Percentiles rank a stretch among this genome's conserved stretches.
Evolutionary conservation across 805 yeast genomes (phyloP).

Genomic region (Wickerhamomyces subpelliculosus): DNA sequence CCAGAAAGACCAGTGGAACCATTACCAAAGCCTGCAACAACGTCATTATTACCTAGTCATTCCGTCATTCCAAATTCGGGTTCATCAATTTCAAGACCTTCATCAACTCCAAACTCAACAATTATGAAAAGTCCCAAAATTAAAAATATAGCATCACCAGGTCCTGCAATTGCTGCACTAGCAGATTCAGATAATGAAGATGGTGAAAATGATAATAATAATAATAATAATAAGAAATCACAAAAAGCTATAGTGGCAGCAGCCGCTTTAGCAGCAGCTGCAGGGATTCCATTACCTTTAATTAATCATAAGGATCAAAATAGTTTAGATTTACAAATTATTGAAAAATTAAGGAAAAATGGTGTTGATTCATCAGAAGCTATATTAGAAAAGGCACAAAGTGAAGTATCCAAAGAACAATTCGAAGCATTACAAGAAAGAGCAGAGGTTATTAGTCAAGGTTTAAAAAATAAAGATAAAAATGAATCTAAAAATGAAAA

Average conservation of each 20-base stretch:
- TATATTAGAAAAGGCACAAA: slow-evolving; percentile 2
- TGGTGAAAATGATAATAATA: slow-evolving; percentile 14
- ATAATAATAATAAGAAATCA: no score
- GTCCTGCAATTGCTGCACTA: slow-evolving; percentile 39
- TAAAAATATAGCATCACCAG: slow-evolving; percentile 31
- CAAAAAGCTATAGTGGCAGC: slow-evolving; percentile 66
- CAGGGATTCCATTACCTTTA: slow-evolving; percentile 64
- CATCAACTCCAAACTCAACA: slow-evolving; percentile 9
- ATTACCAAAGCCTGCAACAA: slow-evolving; percentile 12
- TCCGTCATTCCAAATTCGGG: not conserved
- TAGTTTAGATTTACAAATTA: slow-evolving; percentile 7
- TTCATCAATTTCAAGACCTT: slow-evolving; percentile 3
- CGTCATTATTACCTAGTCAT: not conserved
- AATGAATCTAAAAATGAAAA: no score
- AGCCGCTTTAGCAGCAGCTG: slow-evolving; percentile 79
- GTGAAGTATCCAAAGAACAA: slow-evolving; percentile 2
- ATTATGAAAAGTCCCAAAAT: slow-evolving; percentile 10
- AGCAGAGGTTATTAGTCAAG: slow-evolving; percentile 1
- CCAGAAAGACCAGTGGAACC: slow-evolving; percentile 23
- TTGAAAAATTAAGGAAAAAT: slow-evolving; percentile 1
- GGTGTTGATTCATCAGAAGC: slow-evolving; percentile 2
- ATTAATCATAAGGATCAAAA: slow-evolving; percentile 7
- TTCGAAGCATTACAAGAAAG: slow-evolving; percentile 5
- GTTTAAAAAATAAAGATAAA: not conserved
- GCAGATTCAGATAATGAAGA: slow-evolving; percentile 18